phyloP scores from a whole-genome alignment of 2,329 filamentous ascomycete genomes.

The Aspergillus felis region DNA sequence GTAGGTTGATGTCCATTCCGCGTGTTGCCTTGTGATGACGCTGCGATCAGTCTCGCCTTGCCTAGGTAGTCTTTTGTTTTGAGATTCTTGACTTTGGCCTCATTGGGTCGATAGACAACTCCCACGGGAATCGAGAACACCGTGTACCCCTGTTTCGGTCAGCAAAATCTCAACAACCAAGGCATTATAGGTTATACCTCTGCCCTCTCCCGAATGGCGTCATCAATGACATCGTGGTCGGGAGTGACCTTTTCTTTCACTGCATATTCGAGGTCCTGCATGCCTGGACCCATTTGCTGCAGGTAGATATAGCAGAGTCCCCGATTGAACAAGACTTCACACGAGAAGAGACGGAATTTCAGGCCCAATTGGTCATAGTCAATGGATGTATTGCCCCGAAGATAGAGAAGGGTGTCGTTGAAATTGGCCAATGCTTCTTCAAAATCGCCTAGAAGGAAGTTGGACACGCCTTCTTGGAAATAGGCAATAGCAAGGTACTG shows the following conservation, averaged over 20 bases:
- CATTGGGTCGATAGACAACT: conserved; percentile 90
- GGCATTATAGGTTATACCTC: conserved; percentile 57
- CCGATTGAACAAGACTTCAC: conserved; percentile 95
- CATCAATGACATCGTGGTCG: conserved; percentile 96
- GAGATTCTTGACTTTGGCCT: conserved; percentile 96
- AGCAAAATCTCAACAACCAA: neutral
- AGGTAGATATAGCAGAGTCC: conserved; percentile 97
- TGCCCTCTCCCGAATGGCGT: conserved; percentile 88
- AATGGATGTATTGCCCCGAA: conserved; percentile 94
- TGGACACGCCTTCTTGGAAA: conserved; percentile 97
- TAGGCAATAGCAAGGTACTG: conserved; percentile 96
- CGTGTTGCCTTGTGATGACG: conserved; percentile 73
- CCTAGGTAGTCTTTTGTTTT: conserved; percentile 98
- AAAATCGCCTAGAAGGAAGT: conserved; percentile 94
- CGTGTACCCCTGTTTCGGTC: conserved; percentile 73
- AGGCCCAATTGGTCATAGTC: conserved; percentile 95
- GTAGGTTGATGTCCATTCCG: conserved; percentile 78
- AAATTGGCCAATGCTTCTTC: conserved; percentile 97
- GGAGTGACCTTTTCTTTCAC: conserved; percentile 94
- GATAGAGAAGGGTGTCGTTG: conserved; percentile 92
- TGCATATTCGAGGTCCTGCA: conserved; percentile 86
- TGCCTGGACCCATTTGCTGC: conserved; percentile 81
- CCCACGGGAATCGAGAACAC: conserved; percentile 98
- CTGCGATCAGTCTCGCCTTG: conserved; percentile 88
- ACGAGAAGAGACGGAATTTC: conserved; percentile 94